Base-by-base conservation (phyloP, 2,329 filamentous ascomycete species). In the Diaporthe destruens region DNA sequence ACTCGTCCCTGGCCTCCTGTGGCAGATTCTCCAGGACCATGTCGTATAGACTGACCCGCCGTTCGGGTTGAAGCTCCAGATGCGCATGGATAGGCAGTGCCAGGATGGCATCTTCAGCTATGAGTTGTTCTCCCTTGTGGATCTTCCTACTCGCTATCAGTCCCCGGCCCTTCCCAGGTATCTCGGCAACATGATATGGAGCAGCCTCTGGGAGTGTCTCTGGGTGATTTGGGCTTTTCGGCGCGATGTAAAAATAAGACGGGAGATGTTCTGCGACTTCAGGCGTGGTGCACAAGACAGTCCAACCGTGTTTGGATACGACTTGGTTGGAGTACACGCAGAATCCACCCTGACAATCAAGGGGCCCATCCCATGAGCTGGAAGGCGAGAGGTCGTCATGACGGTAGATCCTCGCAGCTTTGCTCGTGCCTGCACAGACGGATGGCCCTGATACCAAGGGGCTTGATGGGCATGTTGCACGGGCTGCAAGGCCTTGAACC, bases 281-380 rank as follows among this genome's bases (percentile, higher is more conserved):
- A 12, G n/a, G n/a, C 7, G 32, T 66, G 4, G 61, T 66, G 16
- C 44, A 36, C 47, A 53, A 39, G 8, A 66, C 25, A n/a, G n/a
- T 8, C 61, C 47, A 66, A 1, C 44, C 16, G 32, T 51, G 47
- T 29, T 66, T 66, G 20, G 61, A 66, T 6, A 53, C 44, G 8
- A 47, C 61, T 53, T 20, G 29, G n/a, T 39, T 53, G 25, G 61
- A 66, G 32, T 66, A 66, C n/a, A 66, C n/a, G 32, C 61, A 66
- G 32, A 25, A 66, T 8, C 53, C 61, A 12, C 32, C 61, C 12
- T 53, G 47, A 25, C 61, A 66, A n/a, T 53, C 61, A 32, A 66
- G 32, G 1, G 61, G 61, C 9, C 61, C 61, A 20, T 66, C 32
- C 61, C 61, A 66, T 29, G 61, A 53, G 7, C 9, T 20, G 12